Base-by-base conservation (phyloP, 768 basidiomycete species). In the Lactarius trivialis region DNA sequence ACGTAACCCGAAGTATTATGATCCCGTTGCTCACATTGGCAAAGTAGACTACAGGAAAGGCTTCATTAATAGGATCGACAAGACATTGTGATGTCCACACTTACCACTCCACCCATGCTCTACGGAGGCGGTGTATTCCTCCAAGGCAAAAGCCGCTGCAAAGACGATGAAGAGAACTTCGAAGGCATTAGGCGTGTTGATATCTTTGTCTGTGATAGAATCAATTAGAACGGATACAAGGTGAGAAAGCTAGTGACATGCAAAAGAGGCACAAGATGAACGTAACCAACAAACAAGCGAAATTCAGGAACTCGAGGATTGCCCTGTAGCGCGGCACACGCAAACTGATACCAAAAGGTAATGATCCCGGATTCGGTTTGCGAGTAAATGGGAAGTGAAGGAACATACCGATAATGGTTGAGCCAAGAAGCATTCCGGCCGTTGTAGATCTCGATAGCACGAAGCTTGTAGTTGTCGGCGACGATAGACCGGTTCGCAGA, bases 31-130 rank as follows among this genome's bases (percentile, higher is more conserved):
- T 69, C 70, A 90, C 91, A 70, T 91, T 93, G 24, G 91, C 89
- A 48, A 91, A 83, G 71, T 94, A 94, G 57, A 94, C 91, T 81
- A 6, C 30, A 30, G 30, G 2, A 66, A 26, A 49, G 14, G 51
- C 28, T 56, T 65, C 21, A 61, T 65, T 53, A 58, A 60, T 41
- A 14, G 34, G 24, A 26, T 17, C 39, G 41, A 26, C 21, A 52
- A 48, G 34, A 36, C 14, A 17, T 59, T 33, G 55, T 60, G 50
- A 53, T 33, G 26, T 54, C 36, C 26, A 39, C 58, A 78, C 91
- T 75, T 69, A 92, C 91, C 85, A 50, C 82, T 81, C 90, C 89
- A 93, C 28, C 93, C 92, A 69, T 94, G 85, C 71, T 94, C 91
- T 55, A 83, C 90, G 1, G 88, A 83, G 5, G 91, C 83, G 0